Base-by-base conservation (phyloP, 2,329 filamentous ascomycete genomes). In the Xylariaceae sp. region DNA sequence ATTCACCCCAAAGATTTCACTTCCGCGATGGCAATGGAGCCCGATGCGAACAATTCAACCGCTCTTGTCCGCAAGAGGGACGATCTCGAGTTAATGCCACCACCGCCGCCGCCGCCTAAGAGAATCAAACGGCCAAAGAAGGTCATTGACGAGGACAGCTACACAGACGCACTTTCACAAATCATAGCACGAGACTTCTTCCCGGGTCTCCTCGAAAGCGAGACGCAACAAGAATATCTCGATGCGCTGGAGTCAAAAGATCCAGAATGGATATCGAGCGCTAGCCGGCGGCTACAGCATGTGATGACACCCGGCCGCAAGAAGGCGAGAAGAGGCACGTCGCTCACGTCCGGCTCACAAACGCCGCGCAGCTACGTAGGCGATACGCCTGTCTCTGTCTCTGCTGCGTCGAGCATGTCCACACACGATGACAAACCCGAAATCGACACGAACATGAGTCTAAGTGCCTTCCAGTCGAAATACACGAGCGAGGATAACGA, bases 401-500 rank as follows among this genome's bases (percentile, higher is more conserved):
- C 68, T 6, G 78, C 74, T 2, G 54, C 67, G 34, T 65, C 70
- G 9, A 70, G 68, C 19, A 71, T 71, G 9, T 68, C 65, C 5
- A 63, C 67, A 19, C n/a, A 68, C 15, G 67, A 69, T 16, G 69
- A 72, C 47, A 75, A 72, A 50, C 74, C 74, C 54, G 71, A 78
- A 30, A 76, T 89, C 16, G 86, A 95, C 67, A 84, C 86, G 40
- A 86, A 86, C 62, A 84, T 97, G 76, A 91, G 87, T 55, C 79
- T 99, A 1, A 84, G 86, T 49, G 83, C 86, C 1, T 99, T 96
- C 65, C 94, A 99, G 67, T 81, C 88, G 2, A 92, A 89, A 62
- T 97, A 96, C 72, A 99, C 92, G 1, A 96, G 90, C 66, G 94
- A 99, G 71, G 94, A 99, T 69, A 97, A 97, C 67, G 94, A 96